Evolutionary conservation across 495 filamentous ascomycete species (phyloP), one percentile per base, ranked within the genome.

Genomic region (Massariosphaeria phaeospora): DNA sequence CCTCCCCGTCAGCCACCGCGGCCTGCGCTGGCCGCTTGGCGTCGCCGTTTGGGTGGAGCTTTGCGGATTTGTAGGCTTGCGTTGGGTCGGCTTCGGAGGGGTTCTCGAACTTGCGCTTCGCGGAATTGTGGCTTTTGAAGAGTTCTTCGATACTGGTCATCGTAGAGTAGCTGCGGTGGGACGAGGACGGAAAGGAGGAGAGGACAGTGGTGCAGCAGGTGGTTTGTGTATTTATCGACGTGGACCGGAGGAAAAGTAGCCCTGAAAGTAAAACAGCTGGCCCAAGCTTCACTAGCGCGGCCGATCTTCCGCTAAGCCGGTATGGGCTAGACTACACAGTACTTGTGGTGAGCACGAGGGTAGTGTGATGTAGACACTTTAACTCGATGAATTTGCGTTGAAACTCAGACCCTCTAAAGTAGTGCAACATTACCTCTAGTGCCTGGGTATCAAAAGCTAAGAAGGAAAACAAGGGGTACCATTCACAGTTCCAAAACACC

Each of bases 31-130:
- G 82, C 29, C 76, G 77, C 61, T 80, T 83, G 6, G 76, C 74
- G 59, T 86, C 81, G 25, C 76, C 76, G 62, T 80, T 79, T 8
- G 79, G 65, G 21, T 75, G 74, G 33, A 85, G 68, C 64, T 91
- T 95, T 18, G 84, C 81, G n/a, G 87, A 83, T 74, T 99, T 97
- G 77, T 91, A 93, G 49, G 87, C 73, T 64, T 86, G 55, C 13
- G 65, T 38, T 8, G 69, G 65, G 46, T 71, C 66, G 25, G 49
- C 48, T 42, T 41, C 27, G 30, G 52, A 45, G 24, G 49, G 55
- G 13, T 56, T 52, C 47, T 72, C 71, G 59, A 69, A 62, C 42
- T 73, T 73, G 57, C 71, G 71, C 55, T 73, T 73, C 12, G 67
- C 53, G 23, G 59, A 26, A 25, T 47, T 50, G 4, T 69, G 59